Evolutionary conservation across 2,329 filamentous ascomycete species (phyloP).

Genomic region (Pseudophaeomoniella oleicola): DNA sequence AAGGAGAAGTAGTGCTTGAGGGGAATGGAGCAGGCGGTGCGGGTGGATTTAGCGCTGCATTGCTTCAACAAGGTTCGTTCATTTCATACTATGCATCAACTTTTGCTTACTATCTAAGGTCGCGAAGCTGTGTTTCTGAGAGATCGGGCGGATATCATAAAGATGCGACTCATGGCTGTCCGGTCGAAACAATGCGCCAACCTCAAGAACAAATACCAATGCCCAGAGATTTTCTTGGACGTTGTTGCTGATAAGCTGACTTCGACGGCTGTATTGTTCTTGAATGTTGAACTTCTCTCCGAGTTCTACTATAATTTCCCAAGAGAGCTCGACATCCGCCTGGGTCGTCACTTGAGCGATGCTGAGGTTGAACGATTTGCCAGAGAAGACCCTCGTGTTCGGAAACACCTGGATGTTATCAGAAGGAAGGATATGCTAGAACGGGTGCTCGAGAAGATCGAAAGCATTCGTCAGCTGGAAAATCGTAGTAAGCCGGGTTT

Average conservation of each 20-base stretch:
- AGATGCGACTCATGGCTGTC: constrained; percentile 74
- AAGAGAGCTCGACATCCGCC: constrained; percentile 71
- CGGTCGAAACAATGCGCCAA: constrained; percentile 80
- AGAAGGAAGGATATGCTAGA: constrained; percentile 84
- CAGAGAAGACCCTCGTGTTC: constrained; percentile 80
- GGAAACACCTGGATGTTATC: constrained; percentile 81
- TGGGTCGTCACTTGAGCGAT: constrained; percentile 65
- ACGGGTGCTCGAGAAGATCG: constrained; percentile 89
- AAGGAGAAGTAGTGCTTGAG: constrained; percentile 71
- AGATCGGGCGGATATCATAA: constrained; percentile 78
- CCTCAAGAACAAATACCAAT: constrained; percentile 86
- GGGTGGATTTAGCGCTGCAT: constrained; percentile 79
- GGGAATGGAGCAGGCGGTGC: constrained; percentile 72
- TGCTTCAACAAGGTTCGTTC: constrained; percentile 68
- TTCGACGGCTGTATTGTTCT: constrained; percentile 85
- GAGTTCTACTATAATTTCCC: constrained; percentile 99
- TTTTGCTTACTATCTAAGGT: constrained; percentile 26
- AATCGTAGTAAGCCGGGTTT: constrained; percentile 47
- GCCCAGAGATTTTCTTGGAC: constrained; percentile 94
- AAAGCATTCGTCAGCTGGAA: constrained; percentile 72
- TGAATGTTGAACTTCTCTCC: constrained; percentile 89
- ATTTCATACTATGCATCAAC: neutral
- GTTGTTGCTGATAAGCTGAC: constrained; percentile 91
- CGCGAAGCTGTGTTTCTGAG: constrained; percentile 89
- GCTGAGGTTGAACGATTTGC: constrained; percentile 82